These are phyloP conservation scores for Monosporozyma yasuniensis DNA, from an alignment of 805 yeast genomes.

Conservation along the genomic window DNA sequence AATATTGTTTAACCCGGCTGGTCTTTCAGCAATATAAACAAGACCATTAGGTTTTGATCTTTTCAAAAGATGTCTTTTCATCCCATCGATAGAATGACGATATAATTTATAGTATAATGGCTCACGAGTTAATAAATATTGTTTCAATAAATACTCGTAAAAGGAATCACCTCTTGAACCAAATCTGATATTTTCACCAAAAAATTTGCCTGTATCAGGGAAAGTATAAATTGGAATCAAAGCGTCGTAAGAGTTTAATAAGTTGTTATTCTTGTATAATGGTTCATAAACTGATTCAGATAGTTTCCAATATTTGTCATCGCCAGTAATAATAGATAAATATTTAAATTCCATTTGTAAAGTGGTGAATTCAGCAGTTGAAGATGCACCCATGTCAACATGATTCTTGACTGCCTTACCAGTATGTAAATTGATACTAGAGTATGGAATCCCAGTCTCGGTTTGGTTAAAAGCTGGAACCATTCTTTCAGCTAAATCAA, in stretches of 20 bases:
- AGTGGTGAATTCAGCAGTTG: slow-evolving; percentile 86
- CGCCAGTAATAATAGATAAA: slow-evolving; percentile 72
- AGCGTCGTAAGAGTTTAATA: slow-evolving; percentile 41
- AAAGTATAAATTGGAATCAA: slow-evolving; percentile 73
- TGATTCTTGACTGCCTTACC: slow-evolving; percentile 54
- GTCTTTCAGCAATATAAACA: slow-evolving; percentile 70
- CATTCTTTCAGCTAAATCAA: slow-evolving; percentile 65
- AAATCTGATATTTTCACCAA: slow-evolving; percentile 57
- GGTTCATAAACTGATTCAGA: slow-evolving; percentile 67
- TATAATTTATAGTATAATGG: slow-evolving; percentile 63
- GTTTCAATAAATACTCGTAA: slow-evolving; percentile 81
- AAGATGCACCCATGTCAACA: slow-evolving; percentile 67
- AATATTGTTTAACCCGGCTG: slow-evolving; percentile 50
- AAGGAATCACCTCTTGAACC: slow-evolving; percentile 93
- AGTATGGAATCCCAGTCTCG: slow-evolving; percentile 62
- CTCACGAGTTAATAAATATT: slow-evolving; percentile 67
- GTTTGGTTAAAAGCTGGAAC: slow-evolving; percentile 56
- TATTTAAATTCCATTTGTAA: slow-evolving; percentile 83
- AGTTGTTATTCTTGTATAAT: slow-evolving; percentile 49
- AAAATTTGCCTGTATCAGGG: slow-evolving; percentile 66
- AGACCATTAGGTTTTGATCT: slow-evolving; percentile 54
- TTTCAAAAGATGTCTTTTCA: slow-evolving; percentile 52
- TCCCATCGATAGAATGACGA: slow-evolving; percentile 67
- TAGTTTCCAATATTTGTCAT: slow-evolving; percentile 64
- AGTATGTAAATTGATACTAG: slow-evolving; percentile 63